Conservation (phyloP, 257 asterid species). For the Jaltomata sinuosa region DNA sequence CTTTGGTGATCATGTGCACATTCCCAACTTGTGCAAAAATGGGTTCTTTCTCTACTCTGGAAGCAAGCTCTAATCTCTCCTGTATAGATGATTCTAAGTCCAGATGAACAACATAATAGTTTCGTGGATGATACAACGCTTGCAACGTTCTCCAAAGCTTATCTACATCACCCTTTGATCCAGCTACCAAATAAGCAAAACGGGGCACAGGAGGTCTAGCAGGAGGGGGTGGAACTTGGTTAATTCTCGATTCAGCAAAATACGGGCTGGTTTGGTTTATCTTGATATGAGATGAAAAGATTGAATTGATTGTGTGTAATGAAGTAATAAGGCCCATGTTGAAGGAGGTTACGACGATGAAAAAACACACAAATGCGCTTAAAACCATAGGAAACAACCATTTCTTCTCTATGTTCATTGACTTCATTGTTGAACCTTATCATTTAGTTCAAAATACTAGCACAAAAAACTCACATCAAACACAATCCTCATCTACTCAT, state of each 20-base stretch:
- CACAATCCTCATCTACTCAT: constrained; percentile 3
- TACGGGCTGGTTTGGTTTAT: constrained; percentile 21
- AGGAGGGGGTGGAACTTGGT: constrained; percentile 39
- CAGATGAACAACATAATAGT: constrained; percentile 81
- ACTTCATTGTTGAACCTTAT: constrained; percentile 50
- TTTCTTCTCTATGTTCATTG: constrained; percentile 52
- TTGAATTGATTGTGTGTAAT: constrained; percentile 43
- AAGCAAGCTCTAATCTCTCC: constrained; percentile 65
- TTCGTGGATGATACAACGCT: constrained; percentile 78
- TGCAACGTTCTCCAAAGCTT: constrained; percentile 85
- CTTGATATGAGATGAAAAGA: constrained; percentile 32
- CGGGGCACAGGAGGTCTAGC: constrained; percentile 53
- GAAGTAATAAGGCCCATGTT: constrained; percentile 65
- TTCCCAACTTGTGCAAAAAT: constrained; percentile 52
- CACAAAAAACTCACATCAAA: constrained; percentile 12
- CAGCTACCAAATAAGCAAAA: constrained; percentile 80
- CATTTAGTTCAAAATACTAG: constrained; percentile 17
- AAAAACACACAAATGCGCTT: constrained; percentile 42
- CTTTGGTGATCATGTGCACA: constrained; percentile 58
- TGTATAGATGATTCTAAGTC: constrained; percentile 73
- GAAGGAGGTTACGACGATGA: constrained; percentile 63
- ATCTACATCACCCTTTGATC: constrained; percentile 79
- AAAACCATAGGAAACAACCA: constrained; percentile 73
- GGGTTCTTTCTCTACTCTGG: constrained; percentile 47
- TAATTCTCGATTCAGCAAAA: constrained; percentile 36